Conservation (phyloP, 2,329 filamentous ascomycete species). For the Xylariaceae sp. region DNA sequence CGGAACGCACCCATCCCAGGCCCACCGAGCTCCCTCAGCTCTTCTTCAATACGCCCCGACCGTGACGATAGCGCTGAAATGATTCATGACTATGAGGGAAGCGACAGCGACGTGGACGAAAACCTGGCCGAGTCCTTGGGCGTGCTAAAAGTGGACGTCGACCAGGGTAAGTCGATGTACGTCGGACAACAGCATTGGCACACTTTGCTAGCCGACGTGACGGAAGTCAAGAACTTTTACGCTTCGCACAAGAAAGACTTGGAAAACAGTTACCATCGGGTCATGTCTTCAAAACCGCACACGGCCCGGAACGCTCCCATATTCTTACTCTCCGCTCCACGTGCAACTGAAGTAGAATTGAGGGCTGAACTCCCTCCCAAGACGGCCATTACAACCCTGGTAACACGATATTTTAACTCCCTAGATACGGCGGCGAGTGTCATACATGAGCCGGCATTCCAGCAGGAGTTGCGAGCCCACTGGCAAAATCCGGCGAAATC, state of each 20-base stretch:
- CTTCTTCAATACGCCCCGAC: slow-evolving; percentile 46
- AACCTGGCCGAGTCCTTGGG: slow-evolving; percentile 68
- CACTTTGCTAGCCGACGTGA: slow-evolving; percentile 71
- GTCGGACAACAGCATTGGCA: slow-evolving; percentile 82
- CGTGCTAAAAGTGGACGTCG: slow-evolving; percentile 73
- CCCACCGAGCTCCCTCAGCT: slow-evolving; percentile 40
- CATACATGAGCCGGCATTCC: slow-evolving; percentile 79
- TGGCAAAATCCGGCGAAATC: slow-evolving; percentile 71
- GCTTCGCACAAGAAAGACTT: slow-evolving; percentile 79
- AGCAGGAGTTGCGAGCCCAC: slow-evolving; percentile 59
- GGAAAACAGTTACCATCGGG: slow-evolving; percentile 72
- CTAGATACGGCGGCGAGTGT: slow-evolving; percentile 66
- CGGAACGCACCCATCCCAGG: slow-evolving; percentile 25
- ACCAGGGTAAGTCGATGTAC: slow-evolving; percentile 74
- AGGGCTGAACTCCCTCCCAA: slow-evolving; percentile 75
- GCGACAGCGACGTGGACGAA: slow-evolving; percentile 66
- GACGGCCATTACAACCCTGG: slow-evolving; percentile 75
- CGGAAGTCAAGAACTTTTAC: slow-evolving; percentile 93
- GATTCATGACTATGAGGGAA: slow-evolving; percentile 47
- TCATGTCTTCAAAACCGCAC: slow-evolving; percentile 62
- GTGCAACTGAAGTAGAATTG: slow-evolving; percentile 69
- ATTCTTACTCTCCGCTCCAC: slow-evolving; percentile 70
- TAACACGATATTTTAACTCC: slow-evolving; percentile 87
- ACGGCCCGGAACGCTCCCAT: slow-evolving; percentile 61
- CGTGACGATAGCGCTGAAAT: slow-evolving; percentile 51